Conservation (phyloP, 2,329 filamentous ascomycete species). For the Diplodia scrobiculata region DNA sequence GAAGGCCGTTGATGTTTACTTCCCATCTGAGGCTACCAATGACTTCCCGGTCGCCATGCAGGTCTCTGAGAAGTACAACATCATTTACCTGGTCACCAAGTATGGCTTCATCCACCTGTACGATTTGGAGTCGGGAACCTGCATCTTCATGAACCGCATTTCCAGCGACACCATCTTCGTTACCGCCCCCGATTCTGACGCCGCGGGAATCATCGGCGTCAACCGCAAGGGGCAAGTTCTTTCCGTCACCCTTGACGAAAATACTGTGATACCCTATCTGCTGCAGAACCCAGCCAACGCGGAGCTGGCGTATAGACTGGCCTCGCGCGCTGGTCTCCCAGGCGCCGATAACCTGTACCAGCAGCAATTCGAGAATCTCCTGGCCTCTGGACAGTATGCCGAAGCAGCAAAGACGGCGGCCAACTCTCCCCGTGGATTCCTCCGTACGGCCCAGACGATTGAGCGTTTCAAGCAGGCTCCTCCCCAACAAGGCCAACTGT, state of each 20-base stretch:
- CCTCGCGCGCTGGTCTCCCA: slow-evolving; percentile 87
- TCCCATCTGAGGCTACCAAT: slow-evolving; percentile 90
- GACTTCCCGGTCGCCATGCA: slow-evolving; percentile 99
- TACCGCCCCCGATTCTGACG: slow-evolving; percentile 79
- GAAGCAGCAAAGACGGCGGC: slow-evolving; percentile 95
- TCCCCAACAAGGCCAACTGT: slow-evolving; percentile 80
- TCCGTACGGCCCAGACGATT: slow-evolving; percentile 92
- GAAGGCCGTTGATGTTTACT: slow-evolving; percentile 97
- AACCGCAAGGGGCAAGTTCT: slow-evolving; percentile 98
- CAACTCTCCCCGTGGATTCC: slow-evolving; percentile 92
- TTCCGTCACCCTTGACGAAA: slow-evolving; percentile 90
- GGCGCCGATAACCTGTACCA: slow-evolving; percentile 93
- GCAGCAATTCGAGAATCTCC: slow-evolving; percentile 87
- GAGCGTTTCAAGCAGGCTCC: slow-evolving; percentile 91
- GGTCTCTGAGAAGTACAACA: slow-evolving; percentile 92
- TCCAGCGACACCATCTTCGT: slow-evolving; percentile 99
- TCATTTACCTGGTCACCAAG: slow-evolving; percentile 97
- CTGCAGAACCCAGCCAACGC: slow-evolving; percentile 95
- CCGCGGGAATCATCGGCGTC: slow-evolving; percentile 86
- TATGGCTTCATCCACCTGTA: slow-evolving; percentile 99
- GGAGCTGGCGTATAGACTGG: slow-evolving; percentile 91
- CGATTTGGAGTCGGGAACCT: slow-evolving; percentile 91
- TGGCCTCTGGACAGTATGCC: slow-evolving; percentile 75
- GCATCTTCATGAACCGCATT: slow-evolving; percentile 99
- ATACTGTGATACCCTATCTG: slow-evolving; percentile 87